Conservation (phyloP, 2,329 filamentous ascomycete species). For the Xylariaceae sp. region DNA sequence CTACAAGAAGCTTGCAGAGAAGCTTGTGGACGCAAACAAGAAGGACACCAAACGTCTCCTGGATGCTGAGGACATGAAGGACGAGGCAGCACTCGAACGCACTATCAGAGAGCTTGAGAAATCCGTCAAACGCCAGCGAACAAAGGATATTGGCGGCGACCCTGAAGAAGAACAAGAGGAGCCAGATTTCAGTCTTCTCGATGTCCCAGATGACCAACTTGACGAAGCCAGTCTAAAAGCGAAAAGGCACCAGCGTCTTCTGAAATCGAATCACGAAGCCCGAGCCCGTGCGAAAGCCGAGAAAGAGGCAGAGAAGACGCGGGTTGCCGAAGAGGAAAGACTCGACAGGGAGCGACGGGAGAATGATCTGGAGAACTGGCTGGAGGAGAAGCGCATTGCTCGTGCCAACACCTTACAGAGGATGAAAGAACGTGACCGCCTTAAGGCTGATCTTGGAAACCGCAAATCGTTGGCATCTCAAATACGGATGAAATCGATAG, state of each 20-base stretch:
- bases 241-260: constrained; percentile 85
- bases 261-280: constrained; percentile 94
- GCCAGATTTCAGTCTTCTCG: constrained; percentile 82
- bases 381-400: constrained; percentile 73
- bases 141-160: constrained; percentile 84
- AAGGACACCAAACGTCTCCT: constrained; percentile 85
- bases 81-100: constrained; percentile 81
- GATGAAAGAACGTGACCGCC: constrained; percentile 88
- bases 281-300: constrained; percentile 91
- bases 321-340: constrained; percentile 76
- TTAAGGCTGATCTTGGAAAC: constrained; percentile 93
- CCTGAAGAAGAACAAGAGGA: constrained; percentile 77
- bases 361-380: constrained; percentile 81
- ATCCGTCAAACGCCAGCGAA: constrained; percentile 81
- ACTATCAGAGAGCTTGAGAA: constrained; percentile 86
- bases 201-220: constrained; percentile 84
- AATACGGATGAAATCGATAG: constrained; percentile 97
- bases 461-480: constrained; percentile 94
- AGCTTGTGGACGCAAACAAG: constrained; percentile 73
- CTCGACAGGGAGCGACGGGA: constrained; percentile 79
- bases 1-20: constrained; percentile 76
- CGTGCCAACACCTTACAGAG: constrained; percentile 68
- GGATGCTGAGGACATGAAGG: constrained; percentile 87
- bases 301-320: constrained; percentile 87
- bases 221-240: constrained; percentile 89